phyloP scores from a whole-genome alignment of 495 filamentous ascomycete species.

The Talaromyces liani region DNA sequence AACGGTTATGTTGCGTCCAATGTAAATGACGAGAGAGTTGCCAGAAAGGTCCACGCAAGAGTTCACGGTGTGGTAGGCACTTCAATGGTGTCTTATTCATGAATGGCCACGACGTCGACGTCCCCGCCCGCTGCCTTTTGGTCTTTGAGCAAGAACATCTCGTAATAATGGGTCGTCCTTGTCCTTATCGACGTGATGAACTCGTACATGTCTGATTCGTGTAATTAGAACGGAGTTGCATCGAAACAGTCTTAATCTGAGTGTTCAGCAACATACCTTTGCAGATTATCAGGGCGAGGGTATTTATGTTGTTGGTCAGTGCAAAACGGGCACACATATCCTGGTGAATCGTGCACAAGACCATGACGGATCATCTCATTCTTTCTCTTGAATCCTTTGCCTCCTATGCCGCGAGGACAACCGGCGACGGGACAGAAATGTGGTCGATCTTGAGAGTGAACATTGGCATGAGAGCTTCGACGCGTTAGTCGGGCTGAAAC shows the following conservation, averaged over 20 bases:
- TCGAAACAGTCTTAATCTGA: neutral
- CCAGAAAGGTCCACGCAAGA: neutral
- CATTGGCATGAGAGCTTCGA: constrained; percentile 82
- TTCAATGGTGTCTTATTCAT: neutral
- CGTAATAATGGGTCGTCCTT: constrained; percentile 74
- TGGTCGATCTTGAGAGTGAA: constrained; percentile 82
- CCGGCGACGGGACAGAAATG: constrained; percentile 83
- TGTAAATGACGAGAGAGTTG: neutral
- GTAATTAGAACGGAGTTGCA: neutral
- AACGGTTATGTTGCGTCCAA: neutral
- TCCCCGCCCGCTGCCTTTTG: constrained; percentile 77
- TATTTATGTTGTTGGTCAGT: constrained; percentile 95
- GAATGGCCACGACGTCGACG: constrained; percentile 58
- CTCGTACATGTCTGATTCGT: constrained; percentile 66
- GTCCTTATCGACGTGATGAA: constrained; percentile 81
- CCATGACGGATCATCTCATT: constrained; percentile 99
- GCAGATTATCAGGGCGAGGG: constrained; percentile 92
- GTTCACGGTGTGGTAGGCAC: neutral
- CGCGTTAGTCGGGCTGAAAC: no score
- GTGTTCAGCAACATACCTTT: constrained; percentile 55
- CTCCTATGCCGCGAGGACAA: constrained; percentile 72
- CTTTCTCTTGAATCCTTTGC: constrained; percentile 96
- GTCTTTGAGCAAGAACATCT: constrained; percentile 73
- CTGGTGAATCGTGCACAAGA: constrained; percentile 88
- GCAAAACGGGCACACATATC: constrained; percentile 96